Percentiles rank a stretch among this genome's conserved stretches.
Evolutionary conservation across 176 grass and related monocot species (phyloP).

Genomic region (Aegilops umbellulata): DNA sequence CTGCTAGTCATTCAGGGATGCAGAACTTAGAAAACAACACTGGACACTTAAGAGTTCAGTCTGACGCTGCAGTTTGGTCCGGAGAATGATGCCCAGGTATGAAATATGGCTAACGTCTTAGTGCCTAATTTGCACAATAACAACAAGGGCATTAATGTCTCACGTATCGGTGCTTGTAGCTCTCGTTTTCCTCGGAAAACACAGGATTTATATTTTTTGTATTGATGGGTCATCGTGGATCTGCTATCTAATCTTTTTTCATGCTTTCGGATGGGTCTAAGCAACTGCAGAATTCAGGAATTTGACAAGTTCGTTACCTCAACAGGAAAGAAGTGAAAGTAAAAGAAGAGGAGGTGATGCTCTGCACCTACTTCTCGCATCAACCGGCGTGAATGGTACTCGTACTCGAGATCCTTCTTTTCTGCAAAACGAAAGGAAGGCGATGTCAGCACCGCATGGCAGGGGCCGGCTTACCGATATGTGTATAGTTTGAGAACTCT

Average conservation of each 20-base stretch:
- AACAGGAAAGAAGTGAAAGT: constrained; percentile 78
- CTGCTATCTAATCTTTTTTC: background rate
- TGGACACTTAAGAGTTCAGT: background rate
- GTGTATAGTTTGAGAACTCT: background rate
- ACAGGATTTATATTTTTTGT: background rate
- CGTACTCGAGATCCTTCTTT: background rate
- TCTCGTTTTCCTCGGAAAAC: background rate
- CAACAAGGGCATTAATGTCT: background rate
- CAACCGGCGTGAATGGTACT: constrained; percentile 22
- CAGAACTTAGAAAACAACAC: background rate
- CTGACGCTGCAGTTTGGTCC: too few relatives aligned
- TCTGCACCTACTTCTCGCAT: constrained; percentile 77
- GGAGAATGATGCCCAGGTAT: background rate
- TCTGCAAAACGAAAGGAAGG: background rate
- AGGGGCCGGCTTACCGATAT: background rate
- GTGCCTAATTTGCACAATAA: background rate
- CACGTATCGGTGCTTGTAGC: background rate
- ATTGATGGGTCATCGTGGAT: background rate
- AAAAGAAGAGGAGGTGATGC: constrained; percentile 63
- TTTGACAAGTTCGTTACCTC: background rate
- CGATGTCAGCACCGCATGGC: background rate
- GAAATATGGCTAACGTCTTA: background rate
- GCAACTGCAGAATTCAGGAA: background rate
- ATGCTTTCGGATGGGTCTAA: background rate
- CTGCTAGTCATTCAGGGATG: background rate